Evolutionary conservation across 2,329 filamentous ascomycete genomes (phyloP).

Genomic region (Calonectria fujianensis): DNA sequence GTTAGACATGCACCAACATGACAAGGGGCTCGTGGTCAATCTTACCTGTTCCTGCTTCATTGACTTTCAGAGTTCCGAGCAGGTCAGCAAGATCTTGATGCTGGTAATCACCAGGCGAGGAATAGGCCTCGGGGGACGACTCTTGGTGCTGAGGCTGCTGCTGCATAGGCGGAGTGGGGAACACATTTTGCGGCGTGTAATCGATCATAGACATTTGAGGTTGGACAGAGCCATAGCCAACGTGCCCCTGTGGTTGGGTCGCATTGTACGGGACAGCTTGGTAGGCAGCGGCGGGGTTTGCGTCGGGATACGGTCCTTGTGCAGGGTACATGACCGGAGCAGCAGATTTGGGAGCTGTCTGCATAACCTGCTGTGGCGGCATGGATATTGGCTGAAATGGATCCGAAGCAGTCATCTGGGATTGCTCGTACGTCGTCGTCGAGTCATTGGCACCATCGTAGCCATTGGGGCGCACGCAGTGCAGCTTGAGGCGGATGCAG

Average conservation of each 20-base stretch:
- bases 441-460: constrained; percentile 71
- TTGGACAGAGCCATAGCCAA: constrained; percentile 72
- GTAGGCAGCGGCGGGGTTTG: constrained; percentile 65
- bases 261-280: constrained; percentile 69
- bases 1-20: constrained; percentile 44
- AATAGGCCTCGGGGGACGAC: constrained; percentile 70
- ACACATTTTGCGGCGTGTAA: constrained; percentile 70
- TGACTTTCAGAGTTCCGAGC: constrained; percentile 89
- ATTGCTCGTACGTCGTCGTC: constrained; percentile 58
- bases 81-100: constrained; percentile 86
- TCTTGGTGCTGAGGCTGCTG: constrained; percentile 54
- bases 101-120: constrained; percentile 76
- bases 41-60: constrained; percentile 89
- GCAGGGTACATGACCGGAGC: constrained; percentile 67
- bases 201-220: constrained; percentile 71
- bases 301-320: constrained; percentile 69
- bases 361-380: constrained; percentile 68
- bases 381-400: constrained; percentile 71
- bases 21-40: not conserved
- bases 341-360: constrained; percentile 63
- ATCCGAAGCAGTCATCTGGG: constrained; percentile 57
- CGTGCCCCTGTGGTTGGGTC: constrained; percentile 66
- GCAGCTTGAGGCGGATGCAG: constrained; percentile 92
- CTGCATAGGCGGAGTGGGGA: constrained; percentile 70
- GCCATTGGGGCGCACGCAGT: constrained; percentile 92